Percentiles rank a stretch among this genome's conserved stretches.
Conservation (phyloP, 1,139 yeast genomes). For the Saccharomyces hybrid region DNA sequence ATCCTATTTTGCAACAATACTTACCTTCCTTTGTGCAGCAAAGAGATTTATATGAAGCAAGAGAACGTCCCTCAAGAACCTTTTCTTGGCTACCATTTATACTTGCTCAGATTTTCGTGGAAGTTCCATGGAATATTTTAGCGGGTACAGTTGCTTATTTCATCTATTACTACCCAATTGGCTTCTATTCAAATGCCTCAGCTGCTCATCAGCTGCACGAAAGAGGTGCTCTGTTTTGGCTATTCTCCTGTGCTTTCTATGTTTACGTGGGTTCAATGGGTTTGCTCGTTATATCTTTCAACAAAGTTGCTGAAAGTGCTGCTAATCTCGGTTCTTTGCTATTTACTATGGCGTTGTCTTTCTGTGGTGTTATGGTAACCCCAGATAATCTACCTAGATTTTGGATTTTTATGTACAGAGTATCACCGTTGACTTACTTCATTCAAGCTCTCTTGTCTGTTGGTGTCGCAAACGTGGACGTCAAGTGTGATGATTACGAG, state of each 20-base stretch:
- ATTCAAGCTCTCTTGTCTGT: constrained; percentile 44
- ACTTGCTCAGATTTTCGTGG: constrained; percentile 53
- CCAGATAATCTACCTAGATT: constrained; percentile 46
- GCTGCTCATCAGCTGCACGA: constrained; percentile 43
- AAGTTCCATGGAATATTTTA: constrained; percentile 65
- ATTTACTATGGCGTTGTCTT: constrained; percentile 58
- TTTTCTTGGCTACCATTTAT: constrained; percentile 56
- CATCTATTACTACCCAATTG: constrained; percentile 76
- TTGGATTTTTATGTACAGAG: constrained; percentile 55
- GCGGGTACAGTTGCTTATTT: constrained; percentile 59
- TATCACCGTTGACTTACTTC: constrained; percentile 54
- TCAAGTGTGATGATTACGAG: constrained; percentile 42
- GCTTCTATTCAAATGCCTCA: constrained; percentile 48
- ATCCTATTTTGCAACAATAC: constrained; percentile 59
- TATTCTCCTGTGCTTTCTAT: constrained; percentile 45
- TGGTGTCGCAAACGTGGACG: constrained; percentile 43
- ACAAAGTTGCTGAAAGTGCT: constrained; percentile 60
- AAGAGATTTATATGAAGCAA: constrained; percentile 69
- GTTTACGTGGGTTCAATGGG: constrained; percentile 57
- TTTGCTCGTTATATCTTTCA: constrained; percentile 43
- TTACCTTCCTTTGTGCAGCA: constrained; percentile 61
- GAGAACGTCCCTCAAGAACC: constrained; percentile 69
- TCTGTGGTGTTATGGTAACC: constrained; percentile 73
- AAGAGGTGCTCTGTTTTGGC: constrained; percentile 62
- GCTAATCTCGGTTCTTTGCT: constrained; percentile 56